These are phyloP conservation scores for Elsinoe necatrix DNA, from an alignment of 2,329 filamentous ascomycete genomes.

Conservation along the genomic window DNA sequence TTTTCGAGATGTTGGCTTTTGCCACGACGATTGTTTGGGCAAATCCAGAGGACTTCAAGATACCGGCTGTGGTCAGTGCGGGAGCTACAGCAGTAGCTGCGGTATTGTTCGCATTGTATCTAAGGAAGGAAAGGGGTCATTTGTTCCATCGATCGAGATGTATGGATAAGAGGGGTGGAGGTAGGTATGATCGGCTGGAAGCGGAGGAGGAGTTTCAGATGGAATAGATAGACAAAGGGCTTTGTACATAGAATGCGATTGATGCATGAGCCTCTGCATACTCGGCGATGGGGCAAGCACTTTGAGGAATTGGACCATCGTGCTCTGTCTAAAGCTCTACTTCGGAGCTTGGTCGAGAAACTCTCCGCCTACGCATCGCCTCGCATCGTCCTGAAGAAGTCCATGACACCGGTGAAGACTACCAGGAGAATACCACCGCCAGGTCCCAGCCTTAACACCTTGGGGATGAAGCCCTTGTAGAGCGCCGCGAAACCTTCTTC, in stretches of 20 bases:
- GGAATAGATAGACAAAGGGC: neutral
- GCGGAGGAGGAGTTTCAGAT: neutral
- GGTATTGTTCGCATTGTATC: conserved; percentile 48
- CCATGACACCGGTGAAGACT: conserved; percentile 80
- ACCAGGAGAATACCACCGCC: conserved; percentile 69
- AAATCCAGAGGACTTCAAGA: conserved; percentile 55
- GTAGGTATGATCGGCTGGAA: neutral
- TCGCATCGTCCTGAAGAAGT: conserved; percentile 75
- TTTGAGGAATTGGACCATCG: neutral
- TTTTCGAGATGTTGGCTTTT: conserved; percentile 62
- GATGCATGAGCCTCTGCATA: too few species aligned
- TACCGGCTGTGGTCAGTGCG: conserved; percentile 53
- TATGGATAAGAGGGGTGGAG: neutral
- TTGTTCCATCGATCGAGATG: conserved; percentile 40
- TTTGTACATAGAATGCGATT: neutral
- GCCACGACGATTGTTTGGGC: conserved; percentile 57
- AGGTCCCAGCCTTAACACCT: conserved; percentile 72
- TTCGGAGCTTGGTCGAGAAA: too few species aligned
- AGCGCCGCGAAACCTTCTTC: conserved; percentile 88
- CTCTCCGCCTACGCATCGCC: conserved; percentile 27
- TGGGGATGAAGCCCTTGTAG: conserved; percentile 97
- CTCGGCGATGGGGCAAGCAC: too few species aligned
- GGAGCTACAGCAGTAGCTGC: conserved; percentile 44
- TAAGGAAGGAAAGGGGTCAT: conserved; percentile 52
- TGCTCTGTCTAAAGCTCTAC: neutral